These are phyloP conservation scores for Cadophora malorum DNA, from an alignment of 2,329 filamentous ascomycete genomes.

Conservation along the genomic window DNA sequence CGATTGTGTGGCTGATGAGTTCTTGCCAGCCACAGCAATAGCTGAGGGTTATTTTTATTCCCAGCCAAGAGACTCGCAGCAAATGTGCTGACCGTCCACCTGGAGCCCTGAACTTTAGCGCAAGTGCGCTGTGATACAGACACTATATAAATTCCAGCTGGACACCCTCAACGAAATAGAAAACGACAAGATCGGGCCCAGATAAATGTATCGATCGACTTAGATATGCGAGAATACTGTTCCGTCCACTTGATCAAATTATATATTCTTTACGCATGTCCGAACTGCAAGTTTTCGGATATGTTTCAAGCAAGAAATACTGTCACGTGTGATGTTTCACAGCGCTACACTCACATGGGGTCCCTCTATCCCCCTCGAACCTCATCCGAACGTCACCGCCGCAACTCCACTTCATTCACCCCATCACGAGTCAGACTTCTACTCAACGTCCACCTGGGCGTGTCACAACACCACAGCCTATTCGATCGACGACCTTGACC, in stretches of 20 bases:
- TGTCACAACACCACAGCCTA: conserved; percentile 15
- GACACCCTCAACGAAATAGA: neutral
- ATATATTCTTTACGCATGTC: neutral
- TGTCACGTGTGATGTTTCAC: conserved; percentile 7
- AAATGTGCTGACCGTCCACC: conserved; percentile 12
- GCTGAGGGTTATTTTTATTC: conserved; percentile 12
- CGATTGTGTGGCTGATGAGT: neutral
- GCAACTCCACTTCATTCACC: conserved; percentile 19
- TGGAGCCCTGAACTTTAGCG: conserved; percentile 3
- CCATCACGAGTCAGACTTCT: conserved; percentile 18
- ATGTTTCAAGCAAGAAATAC: neutral
- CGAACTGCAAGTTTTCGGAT: neutral
- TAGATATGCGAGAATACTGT: neutral
- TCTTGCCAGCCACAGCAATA: neutral
- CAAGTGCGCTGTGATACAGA: conserved; percentile 10
- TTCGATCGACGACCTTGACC: conserved; percentile 13
- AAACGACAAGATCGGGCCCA: neutral
- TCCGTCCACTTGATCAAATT: neutral
- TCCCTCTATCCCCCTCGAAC: neutral
- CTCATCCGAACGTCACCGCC: conserved; percentile 4
- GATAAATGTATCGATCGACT: neutral
- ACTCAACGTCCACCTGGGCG: conserved; percentile 23
- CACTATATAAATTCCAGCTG: conserved; percentile 11
- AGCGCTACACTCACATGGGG: neutral
- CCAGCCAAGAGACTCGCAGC: neutral